These are phyloP conservation scores for Saccharomyces cerevisiae DNA, from an alignment of 805 yeast genomes.

Conservation along the genomic window DNA sequence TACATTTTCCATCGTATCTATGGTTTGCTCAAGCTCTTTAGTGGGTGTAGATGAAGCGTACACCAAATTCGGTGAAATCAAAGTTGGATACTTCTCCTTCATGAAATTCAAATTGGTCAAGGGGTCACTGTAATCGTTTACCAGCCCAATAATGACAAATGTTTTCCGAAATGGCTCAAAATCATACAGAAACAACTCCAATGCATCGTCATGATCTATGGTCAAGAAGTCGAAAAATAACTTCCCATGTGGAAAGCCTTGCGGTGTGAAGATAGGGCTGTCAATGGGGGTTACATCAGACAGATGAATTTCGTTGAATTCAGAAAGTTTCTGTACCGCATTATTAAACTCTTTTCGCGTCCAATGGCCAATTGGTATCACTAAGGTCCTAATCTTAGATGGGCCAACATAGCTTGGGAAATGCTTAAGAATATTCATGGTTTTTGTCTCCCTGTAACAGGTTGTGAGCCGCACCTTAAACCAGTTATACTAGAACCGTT, in stretches of 20 bases:
- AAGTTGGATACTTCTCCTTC: conserved; percentile 22
- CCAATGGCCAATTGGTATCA: conserved; percentile 58
- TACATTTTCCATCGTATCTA: not conserved
- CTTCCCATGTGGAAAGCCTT: conserved; percentile 72
- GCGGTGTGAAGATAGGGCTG: conserved; percentile 66
- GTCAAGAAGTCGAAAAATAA: conserved; percentile 50
- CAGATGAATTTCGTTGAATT: conserved; percentile 56
- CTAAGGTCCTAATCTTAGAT: conserved; percentile 53
- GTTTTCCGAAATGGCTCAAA: conserved; percentile 84
- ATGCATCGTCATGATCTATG: conserved; percentile 37
- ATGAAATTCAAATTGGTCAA: conserved; percentile 33
- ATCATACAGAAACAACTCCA: conserved; percentile 65
- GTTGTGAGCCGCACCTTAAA: not conserved
- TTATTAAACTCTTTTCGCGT: conserved; percentile 31
- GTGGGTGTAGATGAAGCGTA: conserved; percentile 7
- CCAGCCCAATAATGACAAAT: conserved; percentile 49
- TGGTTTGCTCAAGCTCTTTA: conserved; percentile 1
- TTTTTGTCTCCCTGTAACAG: not conserved
- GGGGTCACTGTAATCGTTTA: conserved; percentile 21
- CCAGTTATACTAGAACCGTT: not conserved
- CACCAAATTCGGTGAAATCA: conserved; percentile 26
- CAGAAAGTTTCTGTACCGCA: conserved; percentile 38
- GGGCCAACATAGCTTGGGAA: conserved; percentile 42
- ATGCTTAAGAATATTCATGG: conserved; percentile 11
- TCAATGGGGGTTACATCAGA: conserved; percentile 66